These are phyloP conservation scores for Penicillium parvum DNA, from an alignment of 495 filamentous ascomycete genomes.

Conservation along the genomic window DNA sequence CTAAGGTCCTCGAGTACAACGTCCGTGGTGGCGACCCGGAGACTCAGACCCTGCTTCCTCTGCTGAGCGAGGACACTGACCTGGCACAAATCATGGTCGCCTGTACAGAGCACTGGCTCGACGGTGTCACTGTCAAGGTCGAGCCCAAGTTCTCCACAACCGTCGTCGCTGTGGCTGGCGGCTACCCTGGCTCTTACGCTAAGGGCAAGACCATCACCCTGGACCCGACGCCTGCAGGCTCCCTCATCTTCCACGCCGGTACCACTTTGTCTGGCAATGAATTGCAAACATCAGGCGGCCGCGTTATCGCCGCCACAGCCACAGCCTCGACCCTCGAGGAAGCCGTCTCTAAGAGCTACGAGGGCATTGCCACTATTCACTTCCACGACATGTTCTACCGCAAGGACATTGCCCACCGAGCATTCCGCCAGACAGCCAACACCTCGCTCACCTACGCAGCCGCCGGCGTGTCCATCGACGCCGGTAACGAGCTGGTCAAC, in stretches of 20 bases:
- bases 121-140: constrained; percentile 63
- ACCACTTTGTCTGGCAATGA: constrained; percentile 60
- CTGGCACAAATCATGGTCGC: constrained; percentile 87
- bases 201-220: constrained; percentile 75
- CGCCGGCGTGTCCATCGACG: constrained; percentile 87
- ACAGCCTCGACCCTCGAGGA: constrained; percentile 68
- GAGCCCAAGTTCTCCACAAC: constrained; percentile 71
- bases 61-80: constrained; percentile 76
- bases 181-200: constrained; percentile 87
- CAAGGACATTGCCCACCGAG: constrained; percentile 83
- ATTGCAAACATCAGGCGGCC: constrained; percentile 75
- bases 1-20: constrained; percentile 94
- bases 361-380: constrained; percentile 68
- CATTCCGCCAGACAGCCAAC: constrained; percentile 37
- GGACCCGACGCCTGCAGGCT: constrained; percentile 44
- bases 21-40: constrained; percentile 96
- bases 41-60: constrained; percentile 84
- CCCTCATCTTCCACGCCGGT: constrained; percentile 88
- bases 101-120: constrained; percentile 70
- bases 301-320: constrained; percentile 86
- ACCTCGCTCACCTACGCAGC: constrained; percentile 83
- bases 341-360: constrained; percentile 81
- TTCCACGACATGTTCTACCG: constrained; percentile 92
- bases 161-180: constrained; percentile 87
- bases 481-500: constrained; percentile 84